Base-by-base conservation (phyloP, 176 grass and related monocot species). In the Lolium rigidum region DNA sequence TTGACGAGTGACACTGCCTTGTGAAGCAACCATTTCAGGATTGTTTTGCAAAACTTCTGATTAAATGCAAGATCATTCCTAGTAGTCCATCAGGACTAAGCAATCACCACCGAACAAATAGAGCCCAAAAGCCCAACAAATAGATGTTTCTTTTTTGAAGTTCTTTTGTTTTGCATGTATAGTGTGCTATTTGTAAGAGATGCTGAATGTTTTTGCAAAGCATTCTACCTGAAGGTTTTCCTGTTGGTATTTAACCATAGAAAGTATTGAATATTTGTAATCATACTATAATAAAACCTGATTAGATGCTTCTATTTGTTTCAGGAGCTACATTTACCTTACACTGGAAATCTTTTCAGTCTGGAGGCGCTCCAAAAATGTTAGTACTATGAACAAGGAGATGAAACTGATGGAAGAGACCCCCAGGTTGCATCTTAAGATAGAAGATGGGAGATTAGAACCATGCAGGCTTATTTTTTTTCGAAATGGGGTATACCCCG, bases 231-330 rank as follows among this genome's bases (percentile, higher is more conserved):
- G 26, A 28, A 28, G 26, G 26, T 28, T 28, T 28, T 28, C 26
- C 26, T 28, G 2, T 28, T 28, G 26, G 26, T 28, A 28, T 28
- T 28, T 28, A 28, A 28, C 26, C 26, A 28, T 13, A 5, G 22
- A 60, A 60, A 10, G 58, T 60, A 22, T 21, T 60, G 58, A 60
- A 60, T 24, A n/a, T 24, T 60, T 60, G 10, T 3, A 22, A 60
- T 60, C 56, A 59, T 20, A 20, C 6, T 59, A 59, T 59, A 59
- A 24, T 60, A 60, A 4, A 22, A 22, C 22, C 0, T 5, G 9
- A n/a, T 60, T 60, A 60, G 7, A 60, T 60, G 58, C n/a, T 60
- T 60, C n/a, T 60, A 55, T 55, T 55, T 55, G 58, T 60, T 60
- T 60, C 20, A 60, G 58, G 20, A 10, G 2, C 8, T 60, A 60